Evolutionary conservation across 176 grass and related monocot species (phyloP), one percentile per base, ranked within the genome.

Genomic region (Dactylis glomerata): DNA sequence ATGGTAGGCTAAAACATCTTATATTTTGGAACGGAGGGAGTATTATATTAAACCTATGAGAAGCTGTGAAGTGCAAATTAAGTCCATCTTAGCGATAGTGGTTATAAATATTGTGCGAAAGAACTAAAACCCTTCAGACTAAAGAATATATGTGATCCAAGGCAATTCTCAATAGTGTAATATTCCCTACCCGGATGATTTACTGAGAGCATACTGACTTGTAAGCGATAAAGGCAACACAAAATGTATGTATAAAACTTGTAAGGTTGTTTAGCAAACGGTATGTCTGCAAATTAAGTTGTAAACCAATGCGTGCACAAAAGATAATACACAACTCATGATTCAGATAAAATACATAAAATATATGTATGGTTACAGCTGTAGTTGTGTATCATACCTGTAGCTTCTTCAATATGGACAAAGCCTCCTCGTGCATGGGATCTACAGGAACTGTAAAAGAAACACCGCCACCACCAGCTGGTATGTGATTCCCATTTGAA

Each of bases 331-430:
- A 40, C 0, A 8, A 66, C 34, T 56, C 17, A 12, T 17, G 22
- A 64, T 56, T 67, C 3, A 30, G 46, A 57, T 22, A 47, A 1
- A 76, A 59, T n/a, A n/a, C n/a, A 24, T 23, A 37, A 47, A 33
- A 81, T 36, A 22, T 24, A 30, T 51, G 49, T 52, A 57, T 76
- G 4, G 16, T 23, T 64, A 77, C 10, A 49, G n/a, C n/a, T 49
- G 14, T 65, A 50, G 81, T 40, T 70, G 12, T 58, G 15, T 58
- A 10, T 87, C 75, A 61, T 81, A 94, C 96, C 91, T 94, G 88
- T 83, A 99, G 80, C 37, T 89, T 99, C 88, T 92, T 99, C 83
- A 99, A 86, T 85, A 96, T 77, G 86, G 83, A 91, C 24, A 96
- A 51, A 91, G 96, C 89, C 81, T 95, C 90, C 55, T 94, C 83